Conservation (phyloP, 805 yeast species). For the Kluyveromyces wickerhamii region DNA sequence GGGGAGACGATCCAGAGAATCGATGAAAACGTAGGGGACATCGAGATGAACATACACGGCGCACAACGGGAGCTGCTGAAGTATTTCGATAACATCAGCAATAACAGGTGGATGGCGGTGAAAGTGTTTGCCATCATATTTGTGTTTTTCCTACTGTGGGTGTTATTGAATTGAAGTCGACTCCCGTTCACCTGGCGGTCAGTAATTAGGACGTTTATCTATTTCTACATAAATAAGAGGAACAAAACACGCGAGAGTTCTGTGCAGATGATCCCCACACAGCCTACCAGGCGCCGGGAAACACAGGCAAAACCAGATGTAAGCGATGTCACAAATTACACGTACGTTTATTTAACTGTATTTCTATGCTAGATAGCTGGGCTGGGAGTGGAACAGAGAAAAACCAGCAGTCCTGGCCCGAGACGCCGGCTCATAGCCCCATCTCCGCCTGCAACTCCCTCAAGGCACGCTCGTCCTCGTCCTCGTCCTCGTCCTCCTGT, state of each 20-base stretch:
- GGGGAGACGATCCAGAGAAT: constrained; percentile 94
- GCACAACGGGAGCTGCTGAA: constrained; percentile 91
- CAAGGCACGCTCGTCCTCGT: constrained; percentile 78
- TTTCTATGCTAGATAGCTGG: no score
- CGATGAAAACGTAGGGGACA: constrained; percentile 91
- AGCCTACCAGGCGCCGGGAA: no score
- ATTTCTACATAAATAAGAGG: no score
- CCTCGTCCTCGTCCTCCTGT: constrained; percentile 45
- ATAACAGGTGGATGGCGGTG: constrained; percentile 86
- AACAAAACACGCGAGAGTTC: no score
- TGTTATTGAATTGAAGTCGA: constrained; percentile 58
- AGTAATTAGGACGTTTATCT: no score
- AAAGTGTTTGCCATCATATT: constrained; percentile 84
- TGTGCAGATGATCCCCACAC: no score
- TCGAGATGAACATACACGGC: constrained; percentile 78
- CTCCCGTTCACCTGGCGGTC: no score
- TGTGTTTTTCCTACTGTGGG: constrained; percentile 71
- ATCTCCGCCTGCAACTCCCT: constrained; percentile 77
- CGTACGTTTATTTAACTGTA: no score
- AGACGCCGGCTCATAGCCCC: constrained; percentile 49
- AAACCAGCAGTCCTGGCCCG: no score
- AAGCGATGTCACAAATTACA: no score
- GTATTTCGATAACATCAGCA: constrained; percentile 79
- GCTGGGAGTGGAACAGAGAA: no score
- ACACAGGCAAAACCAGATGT: no score